Evolutionary conservation across 2,329 filamentous ascomycete genomes (phyloP), one percentile per base, ranked within the genome.

Genomic region (Phialemonium atrogriseum): DNA sequence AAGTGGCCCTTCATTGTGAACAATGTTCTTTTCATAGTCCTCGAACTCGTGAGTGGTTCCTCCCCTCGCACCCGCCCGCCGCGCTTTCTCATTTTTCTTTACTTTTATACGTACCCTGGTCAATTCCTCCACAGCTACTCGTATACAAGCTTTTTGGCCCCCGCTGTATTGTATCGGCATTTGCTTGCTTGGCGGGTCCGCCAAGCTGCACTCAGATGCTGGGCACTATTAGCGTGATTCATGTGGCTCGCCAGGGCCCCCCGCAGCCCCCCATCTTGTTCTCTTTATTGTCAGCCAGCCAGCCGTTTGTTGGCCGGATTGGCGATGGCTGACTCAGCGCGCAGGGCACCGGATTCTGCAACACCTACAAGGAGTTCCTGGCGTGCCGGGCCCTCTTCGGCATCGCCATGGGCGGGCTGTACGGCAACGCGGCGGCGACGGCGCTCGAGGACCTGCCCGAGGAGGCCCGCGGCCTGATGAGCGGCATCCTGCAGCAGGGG

Each of bases 401-500:
- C 27, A 56, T 89, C 25, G 83, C 84, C 45, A 89, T 89, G 84
- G 84, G 84, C 23, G 84, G 84, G 42, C 44, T 88, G 2, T 78
- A 87, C 54, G 84, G 84, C 34, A 86, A 86, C 46, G 82, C 80
- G 2, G 80, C 81, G 8, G 81, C 83, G 5, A 88, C 84, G 45
- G 82, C 83, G 0, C 66, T 89, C 8, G 84, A 89, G 49, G 83
- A 85, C 47, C 73, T 78, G 37, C 81, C 80, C 5, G 55, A 62
- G 25, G 73, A 78, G 39, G 73, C 80, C 4, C 70, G 83, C 45
- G 83, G 83, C 43, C 59, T 88, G 16, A 80, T 87, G 66, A 80
- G 74, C 27, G 83, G 83, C 40, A 77, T 87, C 18, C 60, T 87
- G 0, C 83, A 88, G 46, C 80, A 86, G 55, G 82, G 82, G 18